Conservation (phyloP, 1,139 yeast species). For the Candida mesenterica region DNA sequence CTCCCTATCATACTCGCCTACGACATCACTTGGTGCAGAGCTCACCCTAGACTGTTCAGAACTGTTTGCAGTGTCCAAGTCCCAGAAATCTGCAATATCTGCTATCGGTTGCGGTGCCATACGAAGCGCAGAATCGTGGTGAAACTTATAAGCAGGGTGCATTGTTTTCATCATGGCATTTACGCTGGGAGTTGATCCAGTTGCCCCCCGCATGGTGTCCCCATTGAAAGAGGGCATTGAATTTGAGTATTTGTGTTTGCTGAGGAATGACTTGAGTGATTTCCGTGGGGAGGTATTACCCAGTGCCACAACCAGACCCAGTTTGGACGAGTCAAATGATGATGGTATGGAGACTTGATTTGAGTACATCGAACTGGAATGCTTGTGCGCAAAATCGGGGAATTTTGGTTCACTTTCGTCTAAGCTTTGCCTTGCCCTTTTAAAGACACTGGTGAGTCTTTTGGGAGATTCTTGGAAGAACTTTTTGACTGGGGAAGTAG, state of each 20-base stretch:
- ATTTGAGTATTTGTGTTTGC: slow-evolving; percentile 10
- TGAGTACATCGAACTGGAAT: slow-evolving; percentile 30
- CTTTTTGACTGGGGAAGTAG: slow-evolving; percentile 33
- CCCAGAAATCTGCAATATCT: slow-evolving; percentile 36
- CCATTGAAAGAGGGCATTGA: slow-evolving; percentile 1
- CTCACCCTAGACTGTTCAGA: slow-evolving; percentile 41
- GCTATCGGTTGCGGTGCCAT: slow-evolving; percentile 3
- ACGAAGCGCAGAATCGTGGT: slow-evolving; percentile 2
- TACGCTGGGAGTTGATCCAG: not conserved
- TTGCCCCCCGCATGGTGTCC: not conserved
- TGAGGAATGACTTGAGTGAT: slow-evolving; percentile 25
- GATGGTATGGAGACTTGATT: slow-evolving; percentile 31
- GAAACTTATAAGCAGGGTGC: slow-evolving; percentile 1
- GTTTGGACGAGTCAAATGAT: slow-evolving; percentile 22
- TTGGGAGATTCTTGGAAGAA: slow-evolving; percentile 37
- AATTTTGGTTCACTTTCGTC: not conserved
- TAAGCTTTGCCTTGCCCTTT: slow-evolving; percentile 14
- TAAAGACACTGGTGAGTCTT: slow-evolving; percentile 26
- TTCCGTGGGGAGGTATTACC: slow-evolving; percentile 25
- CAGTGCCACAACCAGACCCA: slow-evolving; percentile 12
- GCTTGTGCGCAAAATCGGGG: slow-evolving; percentile 17
- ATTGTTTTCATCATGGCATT: not conserved
- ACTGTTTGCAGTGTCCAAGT: slow-evolving; percentile 35
- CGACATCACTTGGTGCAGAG: slow-evolving; percentile 56
- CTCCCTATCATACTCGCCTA: slow-evolving; percentile 64